A percentile compares a stretch with the other conserved stretches of the same genome.
Evolutionary conservation across 441 rosid genomes (phyloP).

Genomic region (Bocquillonia castaneifolia): DNA sequence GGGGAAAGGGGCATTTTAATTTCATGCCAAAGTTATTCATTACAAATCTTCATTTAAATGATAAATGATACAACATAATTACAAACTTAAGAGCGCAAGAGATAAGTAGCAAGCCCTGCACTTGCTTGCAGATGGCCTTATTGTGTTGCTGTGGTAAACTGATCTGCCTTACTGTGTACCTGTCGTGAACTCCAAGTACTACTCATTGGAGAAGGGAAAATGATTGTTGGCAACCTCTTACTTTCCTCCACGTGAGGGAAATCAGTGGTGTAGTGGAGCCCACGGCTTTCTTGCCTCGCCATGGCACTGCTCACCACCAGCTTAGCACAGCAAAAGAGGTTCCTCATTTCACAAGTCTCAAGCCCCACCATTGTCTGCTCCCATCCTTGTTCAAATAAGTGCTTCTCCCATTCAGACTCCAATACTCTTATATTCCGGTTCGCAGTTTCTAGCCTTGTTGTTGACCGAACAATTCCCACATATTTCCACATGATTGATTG

Average conservation of each 20-base stretch:
- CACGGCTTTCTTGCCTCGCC: slow-evolving; percentile 90
- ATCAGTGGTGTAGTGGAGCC: slow-evolving; percentile 82
- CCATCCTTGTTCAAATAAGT: slow-evolving; percentile 80
- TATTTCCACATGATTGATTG: slow-evolving; percentile 86
- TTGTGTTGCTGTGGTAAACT: not conserved
- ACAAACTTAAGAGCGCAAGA: slow-evolving; percentile 1
- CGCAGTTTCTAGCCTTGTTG: slow-evolving; percentile 58
- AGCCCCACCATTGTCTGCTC: slow-evolving; percentile 74
- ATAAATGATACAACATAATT: not conserved
- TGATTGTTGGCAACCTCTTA: slow-evolving; percentile 78
- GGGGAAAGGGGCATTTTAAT: slow-evolving; percentile 9
- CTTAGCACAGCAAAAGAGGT: slow-evolving; percentile 90
- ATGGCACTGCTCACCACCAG: slow-evolving; percentile 88
- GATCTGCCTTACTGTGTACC: slow-evolving; percentile 34
- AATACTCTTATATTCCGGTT: slow-evolving; percentile 50
- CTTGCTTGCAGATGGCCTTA: slow-evolving; percentile 26
- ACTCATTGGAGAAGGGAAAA: slow-evolving; percentile 48
- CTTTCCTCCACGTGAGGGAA: slow-evolving; percentile 71
- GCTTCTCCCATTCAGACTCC: slow-evolving; percentile 76
- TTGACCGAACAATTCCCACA: slow-evolving; percentile 89
- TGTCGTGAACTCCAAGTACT: slow-evolving; percentile 78
- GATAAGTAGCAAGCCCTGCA: slow-evolving; percentile 15
- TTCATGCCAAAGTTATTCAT: slow-evolving; percentile 17
- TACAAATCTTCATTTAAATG: slow-evolving; percentile 16
- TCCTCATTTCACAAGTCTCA: slow-evolving; percentile 95